Evolutionary conservation across 495 filamentous ascomycete genomes (phyloP), one percentile per base, ranked within the genome.

Genomic region (Neurospora sp.): DNA sequence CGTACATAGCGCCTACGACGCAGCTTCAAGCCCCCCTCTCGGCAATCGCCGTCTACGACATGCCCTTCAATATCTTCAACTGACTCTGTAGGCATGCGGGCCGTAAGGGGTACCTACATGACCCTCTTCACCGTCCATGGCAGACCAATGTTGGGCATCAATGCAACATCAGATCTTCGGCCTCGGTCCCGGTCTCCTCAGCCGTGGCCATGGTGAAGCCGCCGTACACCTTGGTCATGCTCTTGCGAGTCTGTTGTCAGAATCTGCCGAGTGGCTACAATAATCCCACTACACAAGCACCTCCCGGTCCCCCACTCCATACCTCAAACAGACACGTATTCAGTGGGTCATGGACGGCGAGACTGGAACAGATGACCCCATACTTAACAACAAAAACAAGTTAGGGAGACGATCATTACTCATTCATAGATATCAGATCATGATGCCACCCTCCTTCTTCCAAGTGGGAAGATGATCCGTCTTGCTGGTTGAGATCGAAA

Each of bases 121-220:
- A 14, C 69, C 69, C 45, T 10, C 65, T n/a, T 61, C 68, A 35
- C 68, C 39, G 68, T 70, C 27, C 53, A 35, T 35, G 9, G 27
- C 53, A 65, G 53, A 65, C 53, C 27, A 3, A 37, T 65, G 73
- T 73, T 70, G 72, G 69, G 72, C 72, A 71, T 40, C 72, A 71
- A 75, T 61, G 61, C 74, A 31, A 75, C 74, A 44, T 8, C 42
- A 73, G 74, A 75, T 71, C 74, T 71, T 44, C 70, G 41, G 71
- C 70, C 31, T 69, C 72, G 37, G 59, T 40, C 65, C 69, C 61
- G 53, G 27, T 35, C 31, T 17, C 53, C 22, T 31, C 22, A 16
- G 27, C 53, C 53, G 27, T 6, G 22, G 12, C 48, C 53, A 35
- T 65, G 27, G 27, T 65, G 53, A 65, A 35, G 27, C 53, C 14